These are phyloP conservation scores for Porcisia deanei DNA, from an alignment of 208 protist genomes.

Conservation along the genomic window DNA sequence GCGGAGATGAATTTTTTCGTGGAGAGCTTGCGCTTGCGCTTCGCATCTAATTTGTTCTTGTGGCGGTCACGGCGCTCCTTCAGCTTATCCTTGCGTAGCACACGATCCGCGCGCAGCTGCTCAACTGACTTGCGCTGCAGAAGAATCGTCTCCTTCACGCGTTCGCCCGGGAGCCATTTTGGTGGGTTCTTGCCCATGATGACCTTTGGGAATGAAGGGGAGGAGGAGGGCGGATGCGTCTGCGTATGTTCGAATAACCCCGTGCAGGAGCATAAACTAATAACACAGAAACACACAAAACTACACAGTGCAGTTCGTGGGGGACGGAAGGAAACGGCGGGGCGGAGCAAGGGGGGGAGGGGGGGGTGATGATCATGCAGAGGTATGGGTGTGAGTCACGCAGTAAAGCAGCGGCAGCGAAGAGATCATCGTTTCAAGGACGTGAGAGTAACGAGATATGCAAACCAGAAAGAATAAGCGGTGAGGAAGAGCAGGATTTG, in stretches of 20 bases:
- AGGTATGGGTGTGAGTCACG: constrained; percentile 2
- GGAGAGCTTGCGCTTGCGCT: constrained; percentile 79
- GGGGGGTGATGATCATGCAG: not conserved
- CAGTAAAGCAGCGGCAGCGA: not conserved
- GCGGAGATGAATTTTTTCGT: constrained; percentile 90
- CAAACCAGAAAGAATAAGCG: not conserved
- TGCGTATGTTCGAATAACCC: not conserved
- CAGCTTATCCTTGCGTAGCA: constrained; percentile 82
- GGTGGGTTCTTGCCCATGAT: constrained; percentile 87
- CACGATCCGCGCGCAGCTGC: constrained; percentile 81
- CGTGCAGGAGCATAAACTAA: not conserved
- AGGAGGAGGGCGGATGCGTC: not conserved
- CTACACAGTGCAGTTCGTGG: too few relatives aligned
- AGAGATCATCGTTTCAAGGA: constrained; percentile 4
- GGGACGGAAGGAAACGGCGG: too few relatives aligned
- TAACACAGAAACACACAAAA: too few relatives aligned
- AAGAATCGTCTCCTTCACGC: constrained; percentile 93
- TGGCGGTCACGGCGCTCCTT: constrained; percentile 73
- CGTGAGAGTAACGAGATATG: not conserved
- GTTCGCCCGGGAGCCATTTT: constrained; percentile 90
- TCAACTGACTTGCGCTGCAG: constrained; percentile 91
- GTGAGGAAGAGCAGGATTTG: not conserved
- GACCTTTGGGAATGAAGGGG: not conserved
- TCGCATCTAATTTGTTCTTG: constrained; percentile 86
- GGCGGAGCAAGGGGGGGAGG: not conserved